Evolutionary conservation across 768 basidiomycete genomes (phyloP), one percentile per base, ranked within the genome.

Genomic region (Pulveroboletus frians): DNA sequence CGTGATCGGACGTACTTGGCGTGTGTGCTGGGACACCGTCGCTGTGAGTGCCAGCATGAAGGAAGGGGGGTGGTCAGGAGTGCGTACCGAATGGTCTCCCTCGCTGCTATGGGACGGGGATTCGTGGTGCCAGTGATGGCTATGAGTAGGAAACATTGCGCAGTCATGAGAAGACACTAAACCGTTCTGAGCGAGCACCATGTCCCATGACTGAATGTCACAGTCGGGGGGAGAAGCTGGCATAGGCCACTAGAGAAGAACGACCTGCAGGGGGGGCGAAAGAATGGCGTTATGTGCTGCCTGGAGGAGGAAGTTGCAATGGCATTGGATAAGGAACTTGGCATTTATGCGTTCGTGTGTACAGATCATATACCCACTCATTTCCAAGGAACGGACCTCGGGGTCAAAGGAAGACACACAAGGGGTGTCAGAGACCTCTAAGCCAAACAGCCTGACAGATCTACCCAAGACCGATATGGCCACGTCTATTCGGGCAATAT

Each of bases 301-400:
- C 57, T 55, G 54, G 55, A 62, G 61, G 52, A 57, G 56, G 55
- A 57, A 59, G 57, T 66, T 66, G 55, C 40, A 65, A 46, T 62
- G 50, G 53, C 56, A 64, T 57, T 55, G 66, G 40, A 56, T 66
- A 65, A 58, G 63, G 69, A 65, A 42, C 63, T 47, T 65, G 61
- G 66, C 64, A 66, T 69, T 68, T 68, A 68, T 64, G 60, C 64
- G 55, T 57, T 58, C 62, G 57, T 69, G 66, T 62, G 64, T 68
- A 64, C 53, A 60, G 58, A 62, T 64, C 59, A 58, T 67, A 64
- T 69, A 68, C 66, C 62, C 64, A 68, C 67, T 63, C 59, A 69
- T 67, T 67, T 69, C 66, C 63, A 68, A 66, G 63, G 66, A 65
- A 68, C 66, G 66, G 68, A 69, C 62, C 68, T 69, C 66, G 66